phyloP scores from a whole-genome alignment of 352 stramenopile genomes.

The Halophytophthora polymorphica region DNA sequence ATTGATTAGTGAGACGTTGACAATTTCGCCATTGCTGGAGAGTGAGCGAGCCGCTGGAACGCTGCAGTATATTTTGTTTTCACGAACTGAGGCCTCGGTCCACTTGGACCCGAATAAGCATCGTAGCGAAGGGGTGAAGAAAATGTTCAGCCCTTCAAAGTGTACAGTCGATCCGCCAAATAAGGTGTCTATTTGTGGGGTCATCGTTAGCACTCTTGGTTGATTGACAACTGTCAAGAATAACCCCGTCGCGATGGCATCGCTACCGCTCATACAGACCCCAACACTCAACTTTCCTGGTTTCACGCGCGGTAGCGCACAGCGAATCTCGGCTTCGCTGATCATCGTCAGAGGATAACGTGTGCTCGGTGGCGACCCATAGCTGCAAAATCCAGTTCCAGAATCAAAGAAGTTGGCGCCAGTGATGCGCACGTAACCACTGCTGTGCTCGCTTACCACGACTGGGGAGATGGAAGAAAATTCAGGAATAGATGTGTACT shows the following conservation, averaged over 20 bases:
- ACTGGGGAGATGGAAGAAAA: constrained; percentile 21
- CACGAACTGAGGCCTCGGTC: constrained; percentile 15
- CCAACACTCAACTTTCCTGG: constrained; percentile 17
- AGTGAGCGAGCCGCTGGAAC: constrained; percentile 15
- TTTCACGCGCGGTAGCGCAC: constrained; percentile 20
- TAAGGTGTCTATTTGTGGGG: constrained; percentile 24
- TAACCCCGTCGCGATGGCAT: constrained; percentile 12
- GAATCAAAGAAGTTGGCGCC: constrained; percentile 34
- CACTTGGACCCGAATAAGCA: constrained; percentile 35
- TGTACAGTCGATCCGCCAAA: constrained; percentile 29
- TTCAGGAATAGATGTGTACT: constrained; percentile 17
- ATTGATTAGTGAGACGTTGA: constrained; percentile 31
- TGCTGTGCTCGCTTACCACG: constrained; percentile 20
- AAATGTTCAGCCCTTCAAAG: constrained; percentile 33
- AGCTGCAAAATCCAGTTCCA: constrained; percentile 23
- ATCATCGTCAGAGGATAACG: constrained; percentile 14
- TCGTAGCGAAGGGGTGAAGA: constrained; percentile 18
- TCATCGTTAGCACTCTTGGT: constrained; percentile 26
- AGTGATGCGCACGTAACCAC: constrained; percentile 25
- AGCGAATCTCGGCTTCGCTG: constrained; percentile 20
- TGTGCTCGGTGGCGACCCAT: constrained; percentile 1
- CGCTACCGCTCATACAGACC: constrained; percentile 32
- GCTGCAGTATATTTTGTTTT: constrained; percentile 23
- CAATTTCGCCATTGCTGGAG: not conserved
- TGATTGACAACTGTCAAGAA: constrained; percentile 18